A percentile compares a stretch with the other conserved stretches of the same genome.
Conservation (phyloP, 345 rosid genomes). For the Eucalyptus urophylla region DNA sequence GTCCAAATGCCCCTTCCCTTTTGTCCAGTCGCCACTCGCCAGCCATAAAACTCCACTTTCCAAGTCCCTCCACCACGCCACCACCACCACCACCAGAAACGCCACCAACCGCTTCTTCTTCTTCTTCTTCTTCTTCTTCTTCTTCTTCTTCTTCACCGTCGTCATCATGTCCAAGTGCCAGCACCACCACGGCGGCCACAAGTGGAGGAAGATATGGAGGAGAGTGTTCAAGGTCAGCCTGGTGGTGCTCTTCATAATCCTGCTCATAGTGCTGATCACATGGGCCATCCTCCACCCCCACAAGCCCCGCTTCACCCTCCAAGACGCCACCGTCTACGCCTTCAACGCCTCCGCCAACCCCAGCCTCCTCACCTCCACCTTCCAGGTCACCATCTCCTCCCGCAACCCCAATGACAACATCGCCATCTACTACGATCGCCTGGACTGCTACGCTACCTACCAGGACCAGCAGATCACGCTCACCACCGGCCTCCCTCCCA, state of each 20-base stretch:
- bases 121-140: too few relatives aligned
- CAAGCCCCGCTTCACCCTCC: slow-evolving; percentile 2
- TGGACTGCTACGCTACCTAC: slow-evolving; percentile 1
- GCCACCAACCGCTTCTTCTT: background rate
- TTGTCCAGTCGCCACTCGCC: background rate
- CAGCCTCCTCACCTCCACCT: slow-evolving; percentile 1
- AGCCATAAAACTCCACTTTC: background rate
- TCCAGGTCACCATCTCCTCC: slow-evolving; percentile 5
- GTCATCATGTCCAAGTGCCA: background rate
- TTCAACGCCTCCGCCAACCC: slow-evolving; percentile 1
- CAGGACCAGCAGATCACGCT: slow-evolving; percentile 6
- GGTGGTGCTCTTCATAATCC: background rate
- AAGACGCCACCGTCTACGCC: slow-evolving; percentile 7
- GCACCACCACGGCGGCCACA: background rate
- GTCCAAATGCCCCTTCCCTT: background rate
- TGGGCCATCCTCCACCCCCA: slow-evolving; percentile 4
- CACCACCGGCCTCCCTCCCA: background rate
- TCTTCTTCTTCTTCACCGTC: background rate
- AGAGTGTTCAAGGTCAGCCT: background rate
- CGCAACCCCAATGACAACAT: slow-evolving; percentile 2
- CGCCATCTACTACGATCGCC: slow-evolving; percentile 6
- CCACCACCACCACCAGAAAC: background rate
- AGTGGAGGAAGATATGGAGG: background rate
- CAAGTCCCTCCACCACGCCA: background rate
- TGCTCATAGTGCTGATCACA: background rate